These are phyloP conservation scores for Podaxis sp. DNA, from an alignment of 768 basidiomycete genomes.

Conservation along the genomic window DNA sequence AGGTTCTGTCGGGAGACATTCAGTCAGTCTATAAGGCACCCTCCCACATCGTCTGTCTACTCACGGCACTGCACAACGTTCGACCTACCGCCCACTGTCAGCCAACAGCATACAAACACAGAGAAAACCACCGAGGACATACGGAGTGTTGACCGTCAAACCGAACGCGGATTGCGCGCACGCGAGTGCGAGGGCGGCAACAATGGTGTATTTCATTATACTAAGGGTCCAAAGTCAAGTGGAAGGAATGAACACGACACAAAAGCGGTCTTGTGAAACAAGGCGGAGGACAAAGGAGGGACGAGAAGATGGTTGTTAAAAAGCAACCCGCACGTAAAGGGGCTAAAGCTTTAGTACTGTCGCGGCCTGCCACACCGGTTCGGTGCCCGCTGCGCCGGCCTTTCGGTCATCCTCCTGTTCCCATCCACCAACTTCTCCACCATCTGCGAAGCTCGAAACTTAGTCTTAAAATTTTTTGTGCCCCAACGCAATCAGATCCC, in stretches of 20 bases:
- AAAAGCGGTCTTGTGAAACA: conserved; percentile 14
- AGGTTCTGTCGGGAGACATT: conserved; percentile 48
- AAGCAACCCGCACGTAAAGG: conserved; percentile 12
- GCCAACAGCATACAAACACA: neutral
- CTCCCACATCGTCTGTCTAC: neutral
- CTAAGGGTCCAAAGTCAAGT: conserved; percentile 13
- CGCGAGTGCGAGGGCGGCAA: conserved; percentile 35
- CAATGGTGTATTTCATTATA: conserved; percentile 38
- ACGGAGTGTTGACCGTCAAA: conserved; percentile 72
- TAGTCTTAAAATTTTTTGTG: neutral
- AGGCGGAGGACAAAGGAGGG: conserved; percentile 14
- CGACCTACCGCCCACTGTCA: conserved; percentile 15
- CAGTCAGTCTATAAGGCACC: neutral
- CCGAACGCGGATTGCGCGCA: conserved; percentile 35
- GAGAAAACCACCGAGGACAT: conserved; percentile 28
- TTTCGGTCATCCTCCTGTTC: neutral
- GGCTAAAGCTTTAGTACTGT: conserved; percentile 23
- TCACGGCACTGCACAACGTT: conserved; percentile 42
- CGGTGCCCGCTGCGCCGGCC: conserved; percentile 26
- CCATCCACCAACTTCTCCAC: neutral
- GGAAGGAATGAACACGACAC: conserved; percentile 13
- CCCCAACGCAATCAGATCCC: neutral
- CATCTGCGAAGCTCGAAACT: neutral
- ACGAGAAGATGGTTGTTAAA: conserved; percentile 16
- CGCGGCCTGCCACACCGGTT: conserved; percentile 27